Evolutionary conservation across 163 green algal species (phyloP), one percentile per base, ranked within the genome.

Genomic region (Chlamydomonas reinhardtii): DNA sequence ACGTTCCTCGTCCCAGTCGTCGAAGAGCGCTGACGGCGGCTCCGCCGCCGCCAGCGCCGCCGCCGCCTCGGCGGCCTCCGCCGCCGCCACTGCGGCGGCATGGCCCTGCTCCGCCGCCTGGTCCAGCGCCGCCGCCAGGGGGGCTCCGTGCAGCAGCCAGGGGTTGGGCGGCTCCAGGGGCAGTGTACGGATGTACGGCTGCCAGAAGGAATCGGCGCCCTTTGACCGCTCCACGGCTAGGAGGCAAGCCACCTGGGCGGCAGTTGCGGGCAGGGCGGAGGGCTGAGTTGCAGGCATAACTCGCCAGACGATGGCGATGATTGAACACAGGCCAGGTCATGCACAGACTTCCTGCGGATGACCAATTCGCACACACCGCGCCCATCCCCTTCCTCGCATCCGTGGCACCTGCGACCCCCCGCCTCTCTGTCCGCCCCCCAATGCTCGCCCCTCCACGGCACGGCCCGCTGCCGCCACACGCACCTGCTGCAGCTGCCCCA

Each of bases 151-250:
- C 43, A 87, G 9, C 19, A 91, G 75, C 87, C 87, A 91, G 29
- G 69, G 74, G 39, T 87, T 89, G 29, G 87, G 82, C 48, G 87
- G 82, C 29, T n/a, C 25, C 5, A 52, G 34, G 11, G 87, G 75
- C 20, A 91, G n/a, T 56, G 34, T 81, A 32, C 4, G 29, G 6
- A 91, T 66, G 82, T 91, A 91, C 25, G 83, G 82, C 48, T 48
- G 29, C 87, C 87, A 91, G 61, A 72, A 82, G 14, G 81, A 89
- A 32, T 66, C 39, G 48, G 68, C 32, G 11, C 82, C 87, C 43
- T 78, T 74, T 31, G 19, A 39, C 0, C 74, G 69, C 59, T 91
- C 87, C 19, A 64, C 43, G 15, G 87, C 87, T 5, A 91, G 82
- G 64, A 54, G 71, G 31, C 52, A 71, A 0, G 78, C 78, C 34